phyloP scores from a whole-genome alignment of 768 basidiomycete species.

The Baorangia bicolor region DNA sequence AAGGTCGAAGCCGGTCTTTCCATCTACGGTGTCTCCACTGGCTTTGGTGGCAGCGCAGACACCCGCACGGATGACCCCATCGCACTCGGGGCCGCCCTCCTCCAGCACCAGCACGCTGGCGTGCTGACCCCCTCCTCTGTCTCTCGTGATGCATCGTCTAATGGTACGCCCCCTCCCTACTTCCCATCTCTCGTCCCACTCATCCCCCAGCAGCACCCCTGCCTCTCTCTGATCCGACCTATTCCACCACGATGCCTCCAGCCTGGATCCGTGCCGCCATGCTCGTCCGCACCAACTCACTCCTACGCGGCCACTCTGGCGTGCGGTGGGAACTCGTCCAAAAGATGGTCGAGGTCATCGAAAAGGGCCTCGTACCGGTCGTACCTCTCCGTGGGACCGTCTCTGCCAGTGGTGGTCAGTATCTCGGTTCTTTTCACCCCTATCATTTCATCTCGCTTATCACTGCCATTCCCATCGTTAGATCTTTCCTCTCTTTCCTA shows the following conservation, averaged over 20 bases:
- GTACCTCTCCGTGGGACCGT: slow-evolving; percentile 85
- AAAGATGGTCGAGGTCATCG: slow-evolving; percentile 72
- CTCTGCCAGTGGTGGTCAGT: slow-evolving; percentile 75
- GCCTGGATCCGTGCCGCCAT: slow-evolving; percentile 89
- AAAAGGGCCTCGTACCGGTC: slow-evolving; percentile 70
- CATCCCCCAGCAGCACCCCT: slow-evolving; percentile 33
- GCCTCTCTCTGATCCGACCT: slow-evolving; percentile 69
- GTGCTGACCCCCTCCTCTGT: slow-evolving; percentile 58
- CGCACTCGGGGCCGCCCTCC: slow-evolving; percentile 74
- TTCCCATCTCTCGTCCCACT: not conserved
- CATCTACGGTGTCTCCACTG: slow-evolving; percentile 82
- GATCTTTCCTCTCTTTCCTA: slow-evolving; percentile 82
- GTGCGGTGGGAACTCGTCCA: slow-evolving; percentile 79
- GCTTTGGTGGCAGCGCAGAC: slow-evolving; percentile 88
- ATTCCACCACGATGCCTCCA: slow-evolving; percentile 75
- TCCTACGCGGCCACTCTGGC: slow-evolving; percentile 86
- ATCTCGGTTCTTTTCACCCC: not conserved
- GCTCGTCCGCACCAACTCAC: slow-evolving; percentile 83
- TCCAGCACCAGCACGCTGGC: slow-evolving; percentile 81
- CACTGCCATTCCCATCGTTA: slow-evolving; percentile 21
- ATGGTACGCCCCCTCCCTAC: slow-evolving; percentile 1
- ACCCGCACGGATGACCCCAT: slow-evolving; percentile 76
- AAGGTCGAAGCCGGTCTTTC: slow-evolving; percentile 68
- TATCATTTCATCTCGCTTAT: slow-evolving; percentile 3
- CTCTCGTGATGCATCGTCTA: not conserved